A percentile compares a stretch with the other conserved stretches of the same genome.
phyloP scores from a whole-genome alignment of 495 filamentous ascomycete genomes.

The Penicillium mononematosum region DNA sequence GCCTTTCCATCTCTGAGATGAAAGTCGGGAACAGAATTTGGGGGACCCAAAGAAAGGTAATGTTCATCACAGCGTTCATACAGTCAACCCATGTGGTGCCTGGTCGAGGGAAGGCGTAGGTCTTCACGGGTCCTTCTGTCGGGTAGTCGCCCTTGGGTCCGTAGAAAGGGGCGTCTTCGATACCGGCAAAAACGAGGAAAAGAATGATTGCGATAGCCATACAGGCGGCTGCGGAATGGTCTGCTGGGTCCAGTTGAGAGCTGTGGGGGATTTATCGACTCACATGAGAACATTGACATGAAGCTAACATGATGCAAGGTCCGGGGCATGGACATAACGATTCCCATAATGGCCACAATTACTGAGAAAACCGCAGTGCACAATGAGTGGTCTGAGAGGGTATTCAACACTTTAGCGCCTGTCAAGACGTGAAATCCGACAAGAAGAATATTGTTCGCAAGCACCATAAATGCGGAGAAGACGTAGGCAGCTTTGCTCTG shows the following conservation, averaged over 20 bases:
- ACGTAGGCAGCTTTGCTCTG: conserved; percentile 35
- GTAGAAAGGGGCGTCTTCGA: conserved; percentile 38
- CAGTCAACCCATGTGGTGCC: conserved; percentile 47
- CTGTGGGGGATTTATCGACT: background rate
- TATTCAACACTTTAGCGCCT: conserved; percentile 39
- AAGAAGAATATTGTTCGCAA: conserved; percentile 42
- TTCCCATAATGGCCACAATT: conserved; percentile 37
- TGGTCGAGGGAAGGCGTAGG: conserved; percentile 45
- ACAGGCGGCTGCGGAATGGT: conserved; percentile 29
- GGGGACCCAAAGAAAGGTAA: conserved; percentile 48
- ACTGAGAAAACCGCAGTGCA: conserved; percentile 40
- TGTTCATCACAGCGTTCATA: conserved; percentile 49
- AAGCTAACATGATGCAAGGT: conserved; percentile 45
- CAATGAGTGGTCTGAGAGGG: conserved; percentile 35
- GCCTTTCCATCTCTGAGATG: conserved; percentile 58
- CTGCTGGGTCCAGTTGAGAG: background rate
- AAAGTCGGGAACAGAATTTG: conserved; percentile 58
- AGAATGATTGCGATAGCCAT: conserved; percentile 48
- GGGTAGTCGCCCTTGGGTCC: conserved; percentile 35
- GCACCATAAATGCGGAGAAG: conserved; percentile 40
- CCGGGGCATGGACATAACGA: conserved; percentile 41
- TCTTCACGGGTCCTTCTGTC: conserved; percentile 37
- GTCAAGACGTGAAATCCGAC: conserved; percentile 43
- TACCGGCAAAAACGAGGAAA: conserved; percentile 47
- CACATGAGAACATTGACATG: conserved; percentile 47